Conservation (phyloP, 257 asterid species). For the Nicotiana sylvestris region DNA sequence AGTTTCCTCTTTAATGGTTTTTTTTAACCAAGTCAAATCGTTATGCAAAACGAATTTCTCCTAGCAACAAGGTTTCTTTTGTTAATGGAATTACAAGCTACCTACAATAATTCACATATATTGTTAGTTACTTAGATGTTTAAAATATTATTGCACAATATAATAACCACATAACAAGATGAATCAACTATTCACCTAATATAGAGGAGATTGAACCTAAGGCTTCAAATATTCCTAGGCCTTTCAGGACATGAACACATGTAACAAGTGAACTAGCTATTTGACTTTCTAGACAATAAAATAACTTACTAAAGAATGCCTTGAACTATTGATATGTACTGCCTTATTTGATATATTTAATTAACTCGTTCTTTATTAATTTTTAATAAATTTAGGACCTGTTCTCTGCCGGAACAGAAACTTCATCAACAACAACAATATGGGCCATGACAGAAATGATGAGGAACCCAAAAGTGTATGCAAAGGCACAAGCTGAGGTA, state of each 20-base stretch:
- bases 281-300: not conserved
- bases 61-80: not conserved
- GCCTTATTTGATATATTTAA: not conserved
- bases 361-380: not conserved
- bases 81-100: not conserved
- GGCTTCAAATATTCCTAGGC: not conserved
- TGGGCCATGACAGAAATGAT: slow-evolving; percentile 22
- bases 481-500: slow-evolving; percentile 10
- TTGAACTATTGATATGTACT: not conserved
- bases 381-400: not conserved
- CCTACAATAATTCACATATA: not conserved
- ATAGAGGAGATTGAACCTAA: not conserved
- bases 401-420: slow-evolving; percentile 10
- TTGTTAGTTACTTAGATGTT: not conserved
- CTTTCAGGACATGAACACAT: not conserved
- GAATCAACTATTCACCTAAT: not conserved
- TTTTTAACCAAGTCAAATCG: not conserved
- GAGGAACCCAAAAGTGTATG: slow-evolving; percentile 7
- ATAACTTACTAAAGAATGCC: not conserved
- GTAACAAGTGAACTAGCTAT: not conserved
- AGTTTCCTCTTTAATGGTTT: not conserved
- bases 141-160: not conserved
- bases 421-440: not conserved
- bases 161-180: not conserved
- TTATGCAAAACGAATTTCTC: not conserved